Evolutionary conservation across 2,329 filamentous ascomycete species (phyloP), one percentile per base, ranked within the genome.

Genomic region (Tolypocladium amazonense): DNA sequence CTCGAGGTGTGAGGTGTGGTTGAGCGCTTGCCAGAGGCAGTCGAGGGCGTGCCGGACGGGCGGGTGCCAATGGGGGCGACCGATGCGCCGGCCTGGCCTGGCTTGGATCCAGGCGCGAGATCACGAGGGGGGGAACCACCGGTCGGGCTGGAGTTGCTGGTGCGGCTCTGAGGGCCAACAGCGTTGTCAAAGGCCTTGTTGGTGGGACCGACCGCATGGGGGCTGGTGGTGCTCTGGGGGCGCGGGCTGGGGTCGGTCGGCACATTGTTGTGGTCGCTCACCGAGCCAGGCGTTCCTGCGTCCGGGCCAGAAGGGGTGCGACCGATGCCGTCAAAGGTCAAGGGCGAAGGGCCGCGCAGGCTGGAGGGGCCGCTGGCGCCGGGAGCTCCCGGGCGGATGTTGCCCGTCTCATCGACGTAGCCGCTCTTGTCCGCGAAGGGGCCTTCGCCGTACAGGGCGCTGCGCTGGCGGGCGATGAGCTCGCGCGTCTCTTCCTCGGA

Each of bases 401-500:
- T 78, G 63, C 83, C 82, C 37, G 82, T 81, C 69, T 92, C 89
- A 62, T 92, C 88, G 56, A 86, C 80, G 68, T 88, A 88, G 65
- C 79, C 81, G 63, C 79, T 80, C 65, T 83, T 84, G 65, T 88
- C 86, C 70, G 88, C 85, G 72, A 90, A 88, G 57, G 82, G 73
- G 14, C 81, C 81, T 71, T 90, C 90, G 72, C 92, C 91, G 75
- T 97, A 99, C 66, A 99, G 79, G 65, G 93, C 92, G 75, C 88
- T 92, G 76, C 95, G 92, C 78, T 97, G 94, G 71, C 93, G 92
- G 67, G 92, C 90, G 75, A 97, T 96, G 74, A 97, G 82, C 69
- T 97, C 93, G 68, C 93, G 91, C 69, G 93, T 93, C 71, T 96
- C 92, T 69, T 97, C 92, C 79, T 97, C 94, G 72, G 88, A 95